These are phyloP conservation scores for Limnanthes douglasii DNA, from an alignment of 345 rosid genomes.

Conservation along the genomic window DNA sequence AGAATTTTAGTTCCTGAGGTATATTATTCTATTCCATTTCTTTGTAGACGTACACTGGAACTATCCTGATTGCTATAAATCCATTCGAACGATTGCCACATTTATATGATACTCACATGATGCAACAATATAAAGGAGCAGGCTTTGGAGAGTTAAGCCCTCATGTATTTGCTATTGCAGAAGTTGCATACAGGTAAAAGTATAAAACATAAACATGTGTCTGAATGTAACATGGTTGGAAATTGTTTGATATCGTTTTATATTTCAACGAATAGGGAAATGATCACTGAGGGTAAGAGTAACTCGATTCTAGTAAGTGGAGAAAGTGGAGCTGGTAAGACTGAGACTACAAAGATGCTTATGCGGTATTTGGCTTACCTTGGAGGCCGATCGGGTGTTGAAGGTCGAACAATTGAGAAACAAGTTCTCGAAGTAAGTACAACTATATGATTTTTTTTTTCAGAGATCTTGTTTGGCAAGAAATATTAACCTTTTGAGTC, in stretches of 20 bases:
- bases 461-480: constrained; percentile 5
- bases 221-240: constrained; percentile 3
- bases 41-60: constrained; percentile 87
- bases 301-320: constrained; percentile 97
- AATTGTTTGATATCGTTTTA: not conserved
- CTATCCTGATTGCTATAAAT: constrained; percentile 90
- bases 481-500: constrained; percentile 1
- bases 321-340: constrained; percentile 99
- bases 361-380: constrained; percentile 98
- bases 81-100: constrained; percentile 91
- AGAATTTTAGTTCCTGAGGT: not conserved
- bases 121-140: constrained; percentile 97
- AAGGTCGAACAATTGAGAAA: constrained; percentile 95
- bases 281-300: constrained; percentile 86
- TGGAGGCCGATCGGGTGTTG: constrained; percentile 96
- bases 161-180: constrained; percentile 96
- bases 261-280: constrained; percentile 33
- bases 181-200: constrained; percentile 89
- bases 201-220: not conserved
- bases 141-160: constrained; percentile 92
- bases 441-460: not conserved
- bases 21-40: constrained; percentile 3
- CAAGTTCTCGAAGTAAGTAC: constrained; percentile 84
- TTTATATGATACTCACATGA: constrained; percentile 91
- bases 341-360: constrained; percentile 92